Evolutionary conservation across 208 protist species (phyloP).

Genomic region (Naegleria fowleri): DNA sequence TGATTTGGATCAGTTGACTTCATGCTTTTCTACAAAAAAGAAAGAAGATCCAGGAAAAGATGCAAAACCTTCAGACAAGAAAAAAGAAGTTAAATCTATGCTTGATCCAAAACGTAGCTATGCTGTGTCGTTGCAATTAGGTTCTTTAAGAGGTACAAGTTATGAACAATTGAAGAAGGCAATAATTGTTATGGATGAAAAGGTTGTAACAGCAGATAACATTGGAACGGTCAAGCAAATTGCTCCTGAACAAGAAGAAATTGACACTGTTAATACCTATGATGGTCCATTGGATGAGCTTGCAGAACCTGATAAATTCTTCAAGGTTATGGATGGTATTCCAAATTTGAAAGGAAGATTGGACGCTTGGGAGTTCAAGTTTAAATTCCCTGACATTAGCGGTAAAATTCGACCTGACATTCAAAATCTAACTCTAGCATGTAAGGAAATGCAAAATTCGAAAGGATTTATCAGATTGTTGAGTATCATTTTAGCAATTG

Average conservation of each 20-base stretch:
- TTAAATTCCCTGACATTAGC: slow-evolving; percentile 33
- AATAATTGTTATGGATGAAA: background rate
- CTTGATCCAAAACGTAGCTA: background rate
- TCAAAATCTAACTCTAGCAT: background rate
- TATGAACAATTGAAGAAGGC: slow-evolving; percentile 8
- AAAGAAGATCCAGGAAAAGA: slow-evolving; percentile 2
- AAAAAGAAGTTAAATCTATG: slow-evolving; percentile 8
- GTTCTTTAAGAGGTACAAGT: background rate
- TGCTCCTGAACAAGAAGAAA: background rate
- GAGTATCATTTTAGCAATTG: slow-evolving; percentile 28
- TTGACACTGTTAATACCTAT: background rate
- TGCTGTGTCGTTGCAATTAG: background rate
- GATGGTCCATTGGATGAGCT: slow-evolving; percentile 12
- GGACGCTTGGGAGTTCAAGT: slow-evolving; percentile 35
- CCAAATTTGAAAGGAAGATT: slow-evolving; percentile 21
- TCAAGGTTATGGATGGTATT: slow-evolving; percentile 38
- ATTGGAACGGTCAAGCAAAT: slow-evolving; percentile 10
- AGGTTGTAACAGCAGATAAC: background rate
- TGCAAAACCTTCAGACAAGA: background rate
- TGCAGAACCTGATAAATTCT: slow-evolving; percentile 39
- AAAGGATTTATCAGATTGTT: slow-evolving; percentile 24
- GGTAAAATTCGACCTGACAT: slow-evolving; percentile 35
- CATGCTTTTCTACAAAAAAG: background rate
- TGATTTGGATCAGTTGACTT: background rate
- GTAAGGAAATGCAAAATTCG: background rate